Percentiles rank a stretch among this genome's conserved stretches.
phyloP scores from a whole-genome alignment of 2,329 filamentous ascomycete species.

The Shiraia sp. region DNA sequence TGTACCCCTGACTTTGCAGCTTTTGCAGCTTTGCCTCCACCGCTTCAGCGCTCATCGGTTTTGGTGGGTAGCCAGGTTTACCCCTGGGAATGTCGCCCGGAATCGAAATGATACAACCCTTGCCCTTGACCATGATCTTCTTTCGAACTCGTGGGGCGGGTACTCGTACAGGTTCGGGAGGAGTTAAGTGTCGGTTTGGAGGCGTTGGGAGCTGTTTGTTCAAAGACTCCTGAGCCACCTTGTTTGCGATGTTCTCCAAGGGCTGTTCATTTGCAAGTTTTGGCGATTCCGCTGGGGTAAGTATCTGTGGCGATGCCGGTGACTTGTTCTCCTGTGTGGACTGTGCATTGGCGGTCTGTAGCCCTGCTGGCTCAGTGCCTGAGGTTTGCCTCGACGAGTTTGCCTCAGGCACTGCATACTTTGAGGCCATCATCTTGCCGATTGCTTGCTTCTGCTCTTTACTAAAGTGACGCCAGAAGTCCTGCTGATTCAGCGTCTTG shows the following conservation, averaged over 20 bases:
- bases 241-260: slow-evolving; percentile 6
- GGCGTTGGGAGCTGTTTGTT: slow-evolving; percentile 8
- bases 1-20: slow-evolving; percentile 72
- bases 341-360: slow-evolving; percentile 15
- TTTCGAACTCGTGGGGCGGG: slow-evolving; percentile 47
- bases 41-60: slow-evolving; percentile 54
- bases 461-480: slow-evolving; percentile 53
- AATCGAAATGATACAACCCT: slow-evolving; percentile 51
- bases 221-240: background rate
- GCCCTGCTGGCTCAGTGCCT: slow-evolving; percentile 13
- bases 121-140: slow-evolving; percentile 51
- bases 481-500: slow-evolving; percentile 54
- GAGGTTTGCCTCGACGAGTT: slow-evolving; percentile 36
- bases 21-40: slow-evolving; percentile 65
- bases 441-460: slow-evolving; percentile 43
- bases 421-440: slow-evolving; percentile 47
- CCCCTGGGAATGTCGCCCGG: slow-evolving; percentile 47
- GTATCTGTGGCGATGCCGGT: slow-evolving; percentile 22
- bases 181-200: slow-evolving; percentile 18
- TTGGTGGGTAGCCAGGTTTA: slow-evolving; percentile 47
- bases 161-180: slow-evolving; percentile 18
- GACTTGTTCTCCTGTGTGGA: slow-evolving; percentile 23
- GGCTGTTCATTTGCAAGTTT: slow-evolving; percentile 23
- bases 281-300: slow-evolving; percentile 18
- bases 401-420: slow-evolving; percentile 42